Evolutionary conservation across 2,329 filamentous ascomycete species (phyloP), one percentile per base, ranked within the genome.

Genomic region (Aureobasidium pullulans): DNA sequence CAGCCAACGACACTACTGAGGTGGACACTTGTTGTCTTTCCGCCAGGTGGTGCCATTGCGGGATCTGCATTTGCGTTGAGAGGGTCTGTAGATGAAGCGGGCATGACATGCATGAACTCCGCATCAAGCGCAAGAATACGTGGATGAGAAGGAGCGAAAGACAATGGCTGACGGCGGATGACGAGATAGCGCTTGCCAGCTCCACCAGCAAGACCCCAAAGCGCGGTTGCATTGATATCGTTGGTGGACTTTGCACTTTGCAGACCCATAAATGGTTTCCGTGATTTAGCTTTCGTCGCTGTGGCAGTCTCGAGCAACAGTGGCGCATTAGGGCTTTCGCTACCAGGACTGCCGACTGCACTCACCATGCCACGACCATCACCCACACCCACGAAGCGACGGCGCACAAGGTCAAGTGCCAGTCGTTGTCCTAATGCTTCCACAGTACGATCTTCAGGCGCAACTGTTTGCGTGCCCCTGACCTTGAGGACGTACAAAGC

Each of bases 91-190:
- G 57, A 60, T 1, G 57, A 60, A 7, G 57, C 57, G 2, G 89
- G 88, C 81, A 90, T 87, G 66, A 95, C 90, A 72, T 93, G 89
- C 62, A 95, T 84, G 71, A 92, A 94, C 70, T 95, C 90, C 61
- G 88, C 88, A 66, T 93, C 89, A 64, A 95, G 89, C 48, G 88
- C 85, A 43, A 94, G 77, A 9, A 90, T 83, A 60, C 88, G 84
- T 66, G 91, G 87, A 62, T 89, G 88, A 67, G 87, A 82, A 4
- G 84, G 85, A 43, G 89, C 85, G 66, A 94, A 87, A 28, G 88
- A 85, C 81, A 94, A 90, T 8, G 88, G 86, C 72, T 92, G 88
- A 72, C 91, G 90, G 63, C 89, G 84, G 77, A 87, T 88, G 15
- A 95, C 89, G 11, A 84, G 85, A 73, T 90, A 94, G 66, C 86